Percentiles rank a stretch among this genome's conserved stretches.
phyloP scores from a whole-genome alignment of 2,329 filamentous ascomycete species.

The Pezicula rhizophila region DNA sequence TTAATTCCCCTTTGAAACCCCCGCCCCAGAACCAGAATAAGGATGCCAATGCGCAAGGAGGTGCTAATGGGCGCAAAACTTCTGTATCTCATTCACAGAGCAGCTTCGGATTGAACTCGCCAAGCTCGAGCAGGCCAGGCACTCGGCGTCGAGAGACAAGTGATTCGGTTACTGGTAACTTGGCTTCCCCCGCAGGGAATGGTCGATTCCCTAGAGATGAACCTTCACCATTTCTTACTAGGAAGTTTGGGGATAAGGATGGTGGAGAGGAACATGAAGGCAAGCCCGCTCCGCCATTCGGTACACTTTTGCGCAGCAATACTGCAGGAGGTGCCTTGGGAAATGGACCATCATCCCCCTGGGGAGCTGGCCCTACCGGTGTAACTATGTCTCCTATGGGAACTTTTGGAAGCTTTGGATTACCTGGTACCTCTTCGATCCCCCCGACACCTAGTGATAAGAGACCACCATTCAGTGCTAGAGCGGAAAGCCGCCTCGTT shows the following conservation, averaged over 20 bases:
- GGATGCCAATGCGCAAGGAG: slow-evolving; percentile 49
- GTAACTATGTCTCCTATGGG: slow-evolving; percentile 69
- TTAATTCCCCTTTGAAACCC: slow-evolving; percentile 90
- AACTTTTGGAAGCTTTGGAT: slow-evolving; percentile 84
- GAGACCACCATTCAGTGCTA: slow-evolving; percentile 56
- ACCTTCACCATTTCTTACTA: slow-evolving; percentile 48
- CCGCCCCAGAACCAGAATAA: slow-evolving; percentile 61
- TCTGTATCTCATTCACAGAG: slow-evolving; percentile 66
- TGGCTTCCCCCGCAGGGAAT: slow-evolving; percentile 55
- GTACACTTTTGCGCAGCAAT: slow-evolving; percentile 47
- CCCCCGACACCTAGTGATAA: slow-evolving; percentile 61
- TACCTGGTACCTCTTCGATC: slow-evolving; percentile 46
- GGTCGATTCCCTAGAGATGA: slow-evolving; percentile 60
- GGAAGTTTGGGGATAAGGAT: slow-evolving; percentile 51
- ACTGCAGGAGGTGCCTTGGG: slow-evolving; percentile 40
- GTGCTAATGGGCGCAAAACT: slow-evolving; percentile 66
- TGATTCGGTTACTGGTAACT: slow-evolving; percentile 57
- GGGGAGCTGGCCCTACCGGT: slow-evolving; percentile 41
- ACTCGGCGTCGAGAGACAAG: slow-evolving; percentile 77
- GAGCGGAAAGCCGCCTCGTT: slow-evolving; percentile 78
- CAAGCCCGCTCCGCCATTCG: slow-evolving; percentile 33
- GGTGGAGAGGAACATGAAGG: slow-evolving; percentile 44
- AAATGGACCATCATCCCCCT: slow-evolving; percentile 40
- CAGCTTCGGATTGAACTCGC: slow-evolving; percentile 66
- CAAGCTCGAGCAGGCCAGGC: slow-evolving; percentile 65